Base-by-base conservation (phyloP, 805 yeast genomes). In the Sungouiella thailandica region DNA sequence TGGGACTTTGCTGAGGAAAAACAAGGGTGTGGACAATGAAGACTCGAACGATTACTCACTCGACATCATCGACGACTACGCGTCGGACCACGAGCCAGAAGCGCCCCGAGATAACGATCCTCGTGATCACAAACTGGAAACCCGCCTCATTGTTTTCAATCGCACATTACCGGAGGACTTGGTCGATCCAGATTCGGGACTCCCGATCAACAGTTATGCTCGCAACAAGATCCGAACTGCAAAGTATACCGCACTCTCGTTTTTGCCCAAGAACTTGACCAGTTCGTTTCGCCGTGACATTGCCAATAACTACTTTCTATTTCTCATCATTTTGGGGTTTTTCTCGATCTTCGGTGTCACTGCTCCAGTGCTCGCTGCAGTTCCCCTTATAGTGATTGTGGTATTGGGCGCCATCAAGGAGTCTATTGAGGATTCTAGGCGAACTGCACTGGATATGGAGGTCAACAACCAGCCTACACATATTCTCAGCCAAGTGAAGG, bases 301-400 rank as follows among this genome's bases (percentile, higher is more conserved):
- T 38, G 83, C 83, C 34, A 77, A 77, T 52, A 46, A 62, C n/a
- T 77, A 77, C 51, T 77, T 77, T 62, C 59, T 77, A 44, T 44
- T 74, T 13, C 59, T 76, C 47, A 70, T 72, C 37, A 74, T 77
- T 20, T 54, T 77, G 42, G 81, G 82, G 9, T 63, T 66, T 5
- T 54, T 54, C 36, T 44, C 49, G n/a, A 75, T 83, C 29, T 83
- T 83, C 53, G 94, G 94, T 29, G 88, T 81, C 14, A 68, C 74
- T 20, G 68, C 67, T 39, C 88, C 93, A 1, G 90, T 78, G 2
- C 62, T 83, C 49, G 81, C 83, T 14, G 84, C 88, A 2, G 89
- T 83, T 22, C 94, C 94, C 3, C 72, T 83, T 52, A 80, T 83
- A 54, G 89, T 83, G 36, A 83, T 83, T 63, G 88, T 83, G 13